Evolutionary conservation across 2,329 filamentous ascomycete genomes (phyloP).

Genomic region (Claviceps citrina): DNA sequence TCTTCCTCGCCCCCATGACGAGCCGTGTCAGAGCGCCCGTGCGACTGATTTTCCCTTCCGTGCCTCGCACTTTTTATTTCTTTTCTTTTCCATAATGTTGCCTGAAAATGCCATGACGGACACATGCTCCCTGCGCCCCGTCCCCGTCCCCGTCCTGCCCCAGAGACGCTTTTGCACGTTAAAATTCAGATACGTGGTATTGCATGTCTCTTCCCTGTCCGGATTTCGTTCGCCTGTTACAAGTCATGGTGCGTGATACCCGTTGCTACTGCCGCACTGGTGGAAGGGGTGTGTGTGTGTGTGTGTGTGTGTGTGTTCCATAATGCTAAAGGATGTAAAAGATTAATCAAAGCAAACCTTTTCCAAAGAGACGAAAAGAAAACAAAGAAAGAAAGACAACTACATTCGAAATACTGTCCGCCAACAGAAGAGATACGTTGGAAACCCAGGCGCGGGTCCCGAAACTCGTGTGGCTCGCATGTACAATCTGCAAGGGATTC

Average conservation of each 20-base stretch:
- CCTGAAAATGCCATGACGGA: too few relatives aligned
- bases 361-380: background rate
- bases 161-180: too few relatives aligned
- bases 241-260: background rate
- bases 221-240: background rate
- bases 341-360: background rate
- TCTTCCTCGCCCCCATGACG: too few relatives aligned
- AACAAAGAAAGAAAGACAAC: background rate
- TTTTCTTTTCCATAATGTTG: too few relatives aligned
- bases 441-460: background rate
- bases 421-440: background rate
- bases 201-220: background rate
- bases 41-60: too few relatives aligned
- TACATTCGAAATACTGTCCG: background rate
- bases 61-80: too few relatives aligned
- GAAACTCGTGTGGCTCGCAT: background rate
- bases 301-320: too few relatives aligned
- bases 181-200: too few relatives aligned
- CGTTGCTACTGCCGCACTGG: background rate
- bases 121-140: too few relatives aligned
- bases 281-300: background rate
- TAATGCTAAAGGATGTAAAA: background rate
- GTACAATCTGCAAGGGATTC: too few relatives aligned
- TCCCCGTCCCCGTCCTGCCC: too few relatives aligned
- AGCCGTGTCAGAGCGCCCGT: too few relatives aligned